Evolutionary conservation across 257 asterid genomes (phyloP), one percentile per base, ranked within the genome.

Genomic region (Solanum lignicaule): DNA sequence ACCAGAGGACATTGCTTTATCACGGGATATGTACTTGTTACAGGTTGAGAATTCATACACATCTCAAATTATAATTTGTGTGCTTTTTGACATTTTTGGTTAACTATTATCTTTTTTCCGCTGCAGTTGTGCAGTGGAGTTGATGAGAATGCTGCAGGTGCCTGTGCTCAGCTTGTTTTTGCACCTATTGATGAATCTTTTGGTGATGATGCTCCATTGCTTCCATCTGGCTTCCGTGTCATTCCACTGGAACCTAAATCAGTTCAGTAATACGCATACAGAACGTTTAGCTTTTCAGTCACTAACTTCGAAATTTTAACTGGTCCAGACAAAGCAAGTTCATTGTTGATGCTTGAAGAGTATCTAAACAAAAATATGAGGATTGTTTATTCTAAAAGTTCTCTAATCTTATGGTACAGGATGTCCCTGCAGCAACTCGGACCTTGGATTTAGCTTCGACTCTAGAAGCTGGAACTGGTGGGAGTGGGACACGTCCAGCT

Each of bases 131-230:
- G 98, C 95, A 94, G 96, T 36, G 99, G 98, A 76, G 92, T 94
- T 13, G 98, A 97, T 81, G 99, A 97, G 91, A 91, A 93, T 55
- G 91, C 91, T 36, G 90, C 92, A 9, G 98, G 98, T 65, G 90
- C 96, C 36, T 97, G 98, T 86, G 95, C 98, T 87, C 98, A 97
- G 94, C 98, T 97, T 13, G 98, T 97, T 82, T 97, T 97, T 91
- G 98, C 99, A 52, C 98, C 99, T 3, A 96, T 97, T 20, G 98
- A 96, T 66, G 99, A 95, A 88, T 93, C 98, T 21, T 96, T 97
- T 68, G 98, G 98, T 18, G 99, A 97, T 35, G 99, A 97, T 86
- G 99, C 98, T 76, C 97, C 96, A 23, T 38, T 97, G 91, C 94
- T 96, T 48, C 95, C 99, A 15, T 96, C 99, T 55, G 99, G 99